These are phyloP conservation scores for Eremothecium coryli DNA, from an alignment of 1,139 yeast species.

Conservation along the genomic window DNA sequence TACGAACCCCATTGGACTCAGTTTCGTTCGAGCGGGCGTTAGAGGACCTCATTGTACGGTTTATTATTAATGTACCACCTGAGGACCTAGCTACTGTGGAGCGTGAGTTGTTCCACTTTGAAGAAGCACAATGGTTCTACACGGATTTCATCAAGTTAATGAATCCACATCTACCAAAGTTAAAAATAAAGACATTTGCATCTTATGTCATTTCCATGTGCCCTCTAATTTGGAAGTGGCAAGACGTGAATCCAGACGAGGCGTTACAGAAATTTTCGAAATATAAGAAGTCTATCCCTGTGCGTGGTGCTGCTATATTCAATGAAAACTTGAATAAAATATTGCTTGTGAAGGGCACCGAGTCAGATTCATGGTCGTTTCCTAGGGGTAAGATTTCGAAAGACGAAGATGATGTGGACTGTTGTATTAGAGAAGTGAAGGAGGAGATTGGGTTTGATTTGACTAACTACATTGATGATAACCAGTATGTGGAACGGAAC, in stretches of 20 bases:
- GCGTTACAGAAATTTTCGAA: conserved; percentile 69
- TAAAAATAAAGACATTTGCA: conserved; percentile 77
- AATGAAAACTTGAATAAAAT: conserved; percentile 63
- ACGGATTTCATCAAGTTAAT: conserved; percentile 71
- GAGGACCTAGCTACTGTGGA: conserved; percentile 80
- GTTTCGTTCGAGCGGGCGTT: conserved; percentile 61
- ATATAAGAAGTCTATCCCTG: conserved; percentile 88
- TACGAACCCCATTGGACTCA: conserved; percentile 29
- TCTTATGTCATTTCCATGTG: conserved; percentile 64
- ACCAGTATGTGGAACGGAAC: conserved; percentile 73
- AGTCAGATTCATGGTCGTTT: conserved; percentile 84
- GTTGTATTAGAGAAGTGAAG: conserved; percentile 88
- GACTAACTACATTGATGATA: conserved; percentile 52
- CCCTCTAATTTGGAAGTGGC: conserved; percentile 80
- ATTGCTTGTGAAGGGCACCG: conserved; percentile 77
- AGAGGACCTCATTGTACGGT: conserved; percentile 82
- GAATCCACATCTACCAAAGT: conserved; percentile 66
- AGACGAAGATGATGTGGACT: conserved; percentile 80
- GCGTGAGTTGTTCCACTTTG: conserved; percentile 85
- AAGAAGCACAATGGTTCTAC: conserved; percentile 98
- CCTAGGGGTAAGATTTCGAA: conserved; percentile 96
- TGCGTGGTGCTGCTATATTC: conserved; percentile 87
- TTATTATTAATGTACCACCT: conserved; percentile 82
- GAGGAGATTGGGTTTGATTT: conserved; percentile 97
- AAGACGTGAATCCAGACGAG: conserved; percentile 47